phyloP scores from a whole-genome alignment of 225 moss, liverwort and hornwort species.

The Anthoceros angustus region DNA sequence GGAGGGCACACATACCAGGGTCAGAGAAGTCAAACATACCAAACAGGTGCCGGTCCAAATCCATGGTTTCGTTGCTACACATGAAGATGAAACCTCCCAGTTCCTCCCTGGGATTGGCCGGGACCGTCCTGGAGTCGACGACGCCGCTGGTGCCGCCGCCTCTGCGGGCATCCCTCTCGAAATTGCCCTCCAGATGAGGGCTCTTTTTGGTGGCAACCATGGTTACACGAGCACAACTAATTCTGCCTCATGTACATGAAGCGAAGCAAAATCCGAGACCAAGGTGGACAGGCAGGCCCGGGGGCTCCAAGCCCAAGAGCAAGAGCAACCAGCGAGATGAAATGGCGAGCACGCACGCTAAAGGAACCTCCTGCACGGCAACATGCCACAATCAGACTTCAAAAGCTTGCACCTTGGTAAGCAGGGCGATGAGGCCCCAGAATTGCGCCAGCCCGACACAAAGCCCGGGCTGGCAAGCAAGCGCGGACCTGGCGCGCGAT shows the following conservation, averaged over 20 bases:
- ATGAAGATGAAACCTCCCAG: constrained; percentile 98
- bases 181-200: constrained; percentile 43
- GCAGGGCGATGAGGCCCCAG: no score
- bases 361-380: no score
- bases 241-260: constrained; percentile 13
- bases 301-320: neutral
- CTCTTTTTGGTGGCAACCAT: constrained; percentile 80
- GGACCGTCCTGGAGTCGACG: constrained; percentile 15
- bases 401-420: no score
- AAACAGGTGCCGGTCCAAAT: constrained; percentile 88
- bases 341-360: no score
- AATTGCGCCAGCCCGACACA: neutral
- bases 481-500: neutral
- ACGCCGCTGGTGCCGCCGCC: constrained; percentile 23
- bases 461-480: neutral
- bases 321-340: no score
- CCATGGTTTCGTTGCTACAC: constrained; percentile 99
- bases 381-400: no score
- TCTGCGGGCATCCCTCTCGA: constrained; percentile 28
- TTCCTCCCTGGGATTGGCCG: constrained; percentile 41
- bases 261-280: neutral
- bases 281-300: neutral
- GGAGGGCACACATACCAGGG: neutral
- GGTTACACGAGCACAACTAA: constrained; percentile 38
- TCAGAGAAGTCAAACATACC: constrained; percentile 21